phyloP scores from a whole-genome alignment of 2,329 filamentous ascomycete genomes.

The Trichophyton verrucosum region DNA sequence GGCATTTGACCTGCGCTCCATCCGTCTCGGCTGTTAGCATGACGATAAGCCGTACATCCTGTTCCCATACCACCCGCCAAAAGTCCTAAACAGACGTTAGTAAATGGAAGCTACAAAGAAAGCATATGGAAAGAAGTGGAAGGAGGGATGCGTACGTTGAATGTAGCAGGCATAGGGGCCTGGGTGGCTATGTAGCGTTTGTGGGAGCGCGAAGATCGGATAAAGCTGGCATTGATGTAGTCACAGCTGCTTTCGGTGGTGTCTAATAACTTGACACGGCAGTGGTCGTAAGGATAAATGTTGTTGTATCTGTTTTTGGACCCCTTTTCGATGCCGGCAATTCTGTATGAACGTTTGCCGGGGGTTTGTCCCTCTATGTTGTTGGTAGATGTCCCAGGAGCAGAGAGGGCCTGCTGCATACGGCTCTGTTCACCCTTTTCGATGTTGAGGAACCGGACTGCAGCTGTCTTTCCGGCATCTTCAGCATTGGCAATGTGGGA shows the following conservation, averaged over 20 bases:
- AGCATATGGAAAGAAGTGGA: too few relatives aligned
- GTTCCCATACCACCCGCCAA: slow-evolving; percentile 95
- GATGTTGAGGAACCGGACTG: slow-evolving; percentile 70
- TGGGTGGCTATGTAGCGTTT: slow-evolving; percentile 95
- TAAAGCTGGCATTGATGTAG: slow-evolving; percentile 87
- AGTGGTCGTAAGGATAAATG: slow-evolving; percentile 91
- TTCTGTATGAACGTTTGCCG: slow-evolving; percentile 44
- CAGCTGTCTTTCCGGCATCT: slow-evolving; percentile 67
- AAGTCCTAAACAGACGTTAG: slow-evolving; percentile 56
- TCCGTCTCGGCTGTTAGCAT: slow-evolving; percentile 94
- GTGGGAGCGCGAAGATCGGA: slow-evolving; percentile 67
- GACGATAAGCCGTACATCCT: slow-evolving; percentile 86
- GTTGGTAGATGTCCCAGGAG: slow-evolving; percentile 37
- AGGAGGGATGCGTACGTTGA: slow-evolving; percentile 50
- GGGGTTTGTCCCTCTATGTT: slow-evolving; percentile 21
- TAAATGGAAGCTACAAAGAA: background rate
- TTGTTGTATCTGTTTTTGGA: slow-evolving; percentile 96
- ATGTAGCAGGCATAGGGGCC: slow-evolving; percentile 82
- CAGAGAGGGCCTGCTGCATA: slow-evolving; percentile 72
- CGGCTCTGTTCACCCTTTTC: slow-evolving; percentile 76
- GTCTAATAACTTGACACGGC: slow-evolving; percentile 65
- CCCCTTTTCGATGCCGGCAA: slow-evolving; percentile 89
- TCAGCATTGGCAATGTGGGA: slow-evolving; percentile 50
- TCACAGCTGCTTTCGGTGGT: slow-evolving; percentile 61
- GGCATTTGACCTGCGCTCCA: slow-evolving; percentile 85